phyloP scores from a whole-genome alignment of 1,284 basidiomycete species.

The Microbotryum intermedium region DNA sequence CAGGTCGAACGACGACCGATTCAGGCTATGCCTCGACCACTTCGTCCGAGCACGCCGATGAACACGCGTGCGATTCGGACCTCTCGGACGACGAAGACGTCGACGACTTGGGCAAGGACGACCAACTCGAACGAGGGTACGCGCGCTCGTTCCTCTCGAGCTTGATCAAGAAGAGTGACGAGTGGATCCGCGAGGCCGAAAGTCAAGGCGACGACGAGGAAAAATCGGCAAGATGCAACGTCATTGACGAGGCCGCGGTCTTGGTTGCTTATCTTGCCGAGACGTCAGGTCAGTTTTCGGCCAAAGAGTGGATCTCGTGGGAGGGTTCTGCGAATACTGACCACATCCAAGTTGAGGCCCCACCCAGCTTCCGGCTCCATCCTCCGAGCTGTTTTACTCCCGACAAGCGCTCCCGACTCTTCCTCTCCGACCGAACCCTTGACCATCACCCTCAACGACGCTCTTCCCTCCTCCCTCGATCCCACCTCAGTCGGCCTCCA shows the following conservation, averaged over 20 bases:
- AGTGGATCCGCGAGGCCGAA: slow-evolving; percentile 42
- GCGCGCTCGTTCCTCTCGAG: slow-evolving; percentile 61
- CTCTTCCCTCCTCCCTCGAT: slow-evolving; percentile 63
- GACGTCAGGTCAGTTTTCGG: slow-evolving; percentile 11
- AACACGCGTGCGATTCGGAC: neutral
- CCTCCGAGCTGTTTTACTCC: slow-evolving; percentile 21
- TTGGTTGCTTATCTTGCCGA: slow-evolving; percentile 18
- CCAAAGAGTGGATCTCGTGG: neutral
- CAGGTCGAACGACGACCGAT: neutral
- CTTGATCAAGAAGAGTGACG: slow-evolving; percentile 51
- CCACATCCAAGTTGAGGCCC: too few species aligned
- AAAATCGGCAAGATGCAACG: slow-evolving; percentile 15
- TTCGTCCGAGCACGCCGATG: neutral
- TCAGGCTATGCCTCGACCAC: too few species aligned
- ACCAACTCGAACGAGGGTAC: slow-evolving; percentile 59
- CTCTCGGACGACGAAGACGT: slow-evolving; percentile 17
- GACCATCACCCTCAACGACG: slow-evolving; percentile 56
- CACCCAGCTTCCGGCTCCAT: slow-evolving; percentile 20
- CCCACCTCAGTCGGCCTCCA: slow-evolving; percentile 73
- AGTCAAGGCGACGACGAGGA: slow-evolving; percentile 37
- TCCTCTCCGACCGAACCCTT: slow-evolving; percentile 17
- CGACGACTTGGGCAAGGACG: slow-evolving; percentile 34
- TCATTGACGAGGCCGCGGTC: slow-evolving; percentile 28
- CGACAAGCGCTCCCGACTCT: slow-evolving; percentile 18
- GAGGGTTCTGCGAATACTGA: neutral